These are phyloP conservation scores for Gossypium arboreum DNA, from an alignment of 345 rosid genomes.

Conservation along the genomic window DNA sequence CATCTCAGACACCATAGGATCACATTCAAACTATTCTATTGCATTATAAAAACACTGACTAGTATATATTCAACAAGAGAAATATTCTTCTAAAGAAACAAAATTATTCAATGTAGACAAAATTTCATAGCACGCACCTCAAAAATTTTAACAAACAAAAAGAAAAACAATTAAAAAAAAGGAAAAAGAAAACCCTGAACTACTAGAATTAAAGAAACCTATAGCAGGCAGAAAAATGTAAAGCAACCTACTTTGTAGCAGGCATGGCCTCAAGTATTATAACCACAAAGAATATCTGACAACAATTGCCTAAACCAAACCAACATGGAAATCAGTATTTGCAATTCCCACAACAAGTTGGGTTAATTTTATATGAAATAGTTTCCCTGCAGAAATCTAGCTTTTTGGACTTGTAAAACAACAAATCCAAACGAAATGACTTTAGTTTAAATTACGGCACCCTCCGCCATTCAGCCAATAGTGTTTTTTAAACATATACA, in stretches of 20 bases:
- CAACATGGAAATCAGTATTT: slow-evolving; percentile 1
- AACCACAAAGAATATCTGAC: slow-evolving; percentile 1
- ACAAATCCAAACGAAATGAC: too few relatives aligned
- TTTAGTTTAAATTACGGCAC: background rate
- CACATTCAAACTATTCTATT: background rate
- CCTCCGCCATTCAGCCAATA: background rate
- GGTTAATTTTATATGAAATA: too few relatives aligned
- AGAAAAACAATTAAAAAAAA: too few relatives aligned
- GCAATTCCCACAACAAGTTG: too few relatives aligned
- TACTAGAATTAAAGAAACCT: background rate
- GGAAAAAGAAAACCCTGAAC: background rate
- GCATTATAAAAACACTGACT: background rate
- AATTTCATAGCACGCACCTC: background rate
- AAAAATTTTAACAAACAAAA: background rate
- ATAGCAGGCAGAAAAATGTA: background rate
- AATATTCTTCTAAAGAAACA: background rate
- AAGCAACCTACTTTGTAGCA: slow-evolving; percentile 15
- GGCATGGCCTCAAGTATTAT: background rate
- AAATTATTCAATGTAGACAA: background rate
- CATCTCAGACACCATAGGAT: background rate
- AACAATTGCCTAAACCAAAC: slow-evolving; percentile 3
- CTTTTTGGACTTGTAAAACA: too few relatives aligned
- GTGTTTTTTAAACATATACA: background rate
- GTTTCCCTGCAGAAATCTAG: too few relatives aligned
- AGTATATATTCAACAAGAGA: background rate